Evolutionary conservation across 2,329 filamentous ascomycete species (phyloP), one percentile per base, ranked within the genome.

Genomic region (Mycosphaerella arachidis): DNA sequence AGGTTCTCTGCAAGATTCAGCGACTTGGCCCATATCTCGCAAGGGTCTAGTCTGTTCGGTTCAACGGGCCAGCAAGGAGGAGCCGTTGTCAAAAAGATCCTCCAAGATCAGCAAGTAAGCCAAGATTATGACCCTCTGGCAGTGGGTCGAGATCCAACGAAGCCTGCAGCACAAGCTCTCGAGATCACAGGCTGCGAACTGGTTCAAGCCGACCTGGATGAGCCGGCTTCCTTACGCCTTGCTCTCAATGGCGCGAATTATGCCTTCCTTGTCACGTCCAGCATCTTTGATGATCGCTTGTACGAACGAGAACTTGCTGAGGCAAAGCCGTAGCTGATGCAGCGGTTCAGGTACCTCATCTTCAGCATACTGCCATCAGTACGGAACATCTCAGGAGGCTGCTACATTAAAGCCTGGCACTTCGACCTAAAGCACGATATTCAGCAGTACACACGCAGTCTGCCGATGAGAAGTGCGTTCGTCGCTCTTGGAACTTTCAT

Each of bases 291-390:
- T n/a, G n/a, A n/a, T n/a, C n/a, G n/a, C n/a, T n/a, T 12, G 70
- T 69, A 57, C 1, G 83, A 86, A 70, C 69, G 77, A 9, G 72
- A 72, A 9, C 78, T 83, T 53, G 82, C 82, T 0, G 79, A 77
- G 62, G 84, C 84, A 58, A 81, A 33, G 31, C 6, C 10, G 31
- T 85, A 31, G 80, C 76, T 4, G 79, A 84, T 60, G 82, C 81
- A 0, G 79, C 80, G n/a, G 77, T 66, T 74, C 7, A 33, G 58
- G 27, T 70, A 66, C 0, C 59, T 81, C 3, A 63, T 81, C 4
- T 67, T 75, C 4, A 78, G 74, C n/a, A 70, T 71, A 1, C 59
- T 79, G 0, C 69, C 73, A 0, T 63, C 76, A 56, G 67, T 71
- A 0, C 65, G 58, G 3, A 73, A 73, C 61, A 70, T 70, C 66